A percentile compares a stretch with the other conserved stretches of the same genome.
Conservation (phyloP, 2,329 filamentous ascomycete genomes). For the Fusarium newnesense region DNA sequence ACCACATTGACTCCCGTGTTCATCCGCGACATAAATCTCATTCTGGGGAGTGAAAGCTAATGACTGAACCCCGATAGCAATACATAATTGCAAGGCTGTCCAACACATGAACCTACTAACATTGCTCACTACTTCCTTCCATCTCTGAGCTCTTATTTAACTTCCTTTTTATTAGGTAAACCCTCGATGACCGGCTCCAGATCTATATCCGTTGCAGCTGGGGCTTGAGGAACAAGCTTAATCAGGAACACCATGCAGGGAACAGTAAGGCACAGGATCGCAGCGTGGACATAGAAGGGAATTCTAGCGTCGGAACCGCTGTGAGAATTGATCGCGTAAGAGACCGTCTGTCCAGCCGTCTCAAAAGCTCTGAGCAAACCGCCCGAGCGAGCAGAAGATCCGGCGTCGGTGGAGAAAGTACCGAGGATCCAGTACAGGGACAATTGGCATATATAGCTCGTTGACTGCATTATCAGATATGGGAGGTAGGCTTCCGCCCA, state of each 20-base stretch:
- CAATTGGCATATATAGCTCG: background rate
- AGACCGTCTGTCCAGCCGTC: background rate
- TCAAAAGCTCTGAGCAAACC: background rate
- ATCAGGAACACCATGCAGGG: background rate
- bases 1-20: background rate
- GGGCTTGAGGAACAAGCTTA: background rate
- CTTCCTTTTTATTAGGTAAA: background rate
- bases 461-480: background rate
- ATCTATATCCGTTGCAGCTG: background rate
- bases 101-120: rapidly evolving
- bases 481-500: background rate
- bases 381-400: background rate
- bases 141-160: background rate
- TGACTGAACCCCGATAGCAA: background rate
- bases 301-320: background rate
- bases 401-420: background rate
- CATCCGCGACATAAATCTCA: background rate
- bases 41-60: background rate
- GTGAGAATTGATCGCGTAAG: background rate
- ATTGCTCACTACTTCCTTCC: background rate
- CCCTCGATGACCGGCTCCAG: background rate
- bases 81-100: rapidly evolving
- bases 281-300: background rate
- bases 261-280: background rate
- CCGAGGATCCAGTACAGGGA: background rate